phyloP scores from a whole-genome alignment of 176 grass and related monocot genomes.

The Carex scoparia region DNA sequence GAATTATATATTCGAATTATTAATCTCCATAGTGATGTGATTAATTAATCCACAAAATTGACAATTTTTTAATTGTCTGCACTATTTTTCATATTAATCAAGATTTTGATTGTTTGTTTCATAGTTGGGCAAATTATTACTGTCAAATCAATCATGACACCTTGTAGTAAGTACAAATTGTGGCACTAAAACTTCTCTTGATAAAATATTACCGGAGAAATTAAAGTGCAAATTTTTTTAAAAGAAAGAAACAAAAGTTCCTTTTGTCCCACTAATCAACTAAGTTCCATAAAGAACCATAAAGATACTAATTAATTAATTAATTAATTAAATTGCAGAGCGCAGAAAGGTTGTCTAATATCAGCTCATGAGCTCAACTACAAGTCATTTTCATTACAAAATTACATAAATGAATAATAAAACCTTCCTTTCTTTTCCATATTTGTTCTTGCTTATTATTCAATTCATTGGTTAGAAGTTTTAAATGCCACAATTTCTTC shows the following conservation, averaged over 20 bases:
- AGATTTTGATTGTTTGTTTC: not conserved
- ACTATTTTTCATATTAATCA: not conserved
- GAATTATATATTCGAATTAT: not conserved
- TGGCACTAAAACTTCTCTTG: not conserved
- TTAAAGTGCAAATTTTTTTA: not conserved
- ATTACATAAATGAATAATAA: not conserved
- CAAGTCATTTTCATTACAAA: not conserved
- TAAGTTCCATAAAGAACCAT: conserved; percentile 9
- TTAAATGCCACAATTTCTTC: not conserved
- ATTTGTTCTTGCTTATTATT: not conserved
- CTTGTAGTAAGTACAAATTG: not conserved
- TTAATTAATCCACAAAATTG: not conserved
- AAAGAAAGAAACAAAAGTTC: not conserved
- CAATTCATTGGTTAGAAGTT: not conserved
- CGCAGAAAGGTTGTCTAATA: not conserved
- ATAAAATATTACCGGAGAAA: not conserved
- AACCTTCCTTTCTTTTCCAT: not conserved
- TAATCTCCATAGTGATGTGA: not conserved
- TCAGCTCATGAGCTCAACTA: conserved; percentile 16
- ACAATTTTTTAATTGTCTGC: not conserved
- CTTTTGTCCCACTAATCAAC: conserved; percentile 12
- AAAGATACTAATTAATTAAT: not conserved
- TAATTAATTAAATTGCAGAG: not conserved
- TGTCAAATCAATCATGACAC: not conserved
- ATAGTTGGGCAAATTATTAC: not conserved